Evolutionary conservation across 2,329 filamentous ascomycete species (phyloP), one percentile per base, ranked within the genome.

Genomic region (Byssoonygena ceratinophila): DNA sequence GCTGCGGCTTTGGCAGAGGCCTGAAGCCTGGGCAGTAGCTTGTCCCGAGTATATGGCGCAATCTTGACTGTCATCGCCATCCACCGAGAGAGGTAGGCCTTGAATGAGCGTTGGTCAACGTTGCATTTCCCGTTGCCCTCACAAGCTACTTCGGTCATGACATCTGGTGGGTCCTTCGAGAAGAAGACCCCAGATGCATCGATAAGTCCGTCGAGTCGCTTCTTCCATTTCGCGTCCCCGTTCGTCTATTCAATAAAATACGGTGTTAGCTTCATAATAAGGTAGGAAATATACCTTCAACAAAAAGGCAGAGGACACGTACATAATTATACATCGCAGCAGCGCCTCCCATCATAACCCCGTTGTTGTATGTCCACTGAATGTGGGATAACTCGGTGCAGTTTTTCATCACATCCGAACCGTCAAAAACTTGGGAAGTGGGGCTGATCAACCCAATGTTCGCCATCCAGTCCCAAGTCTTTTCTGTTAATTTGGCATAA

Each of bases 401-500:
- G 54, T 78, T 76, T 40, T 66, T 67, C 52, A 73, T 71, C 56
- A 77, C 75, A 53, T 75, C 73, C 1, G 74, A 73, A 4, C 78
- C 79, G 55, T 82, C 79, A 58, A 71, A 79, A 54, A 80, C 74
- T 52, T 74, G 68, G 60, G 74, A 80, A 0, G 65, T 66, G 9
- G 68, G 64, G 39, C 70, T 73, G 57, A 79, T 73, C 44, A 81
- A 68, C 2, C 76, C 76, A 7, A 78, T 69, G 22, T 62, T 64
- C 5, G 62, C 60, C 14, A 72, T 74, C 79, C 79, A 82, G 57
- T 80, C 74, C 71, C 76, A 79, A 5, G 83, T 73, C 60, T 74
- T 82, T 54, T 79, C 75, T 0, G 87, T 87, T 85, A 84, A 89
- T 11, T 86, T 77, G 7, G 79, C 75, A 63, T 94, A 94, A 0